Conservation (phyloP, 2,329 filamentous ascomycete species). For the Hypomyces rosellus region DNA sequence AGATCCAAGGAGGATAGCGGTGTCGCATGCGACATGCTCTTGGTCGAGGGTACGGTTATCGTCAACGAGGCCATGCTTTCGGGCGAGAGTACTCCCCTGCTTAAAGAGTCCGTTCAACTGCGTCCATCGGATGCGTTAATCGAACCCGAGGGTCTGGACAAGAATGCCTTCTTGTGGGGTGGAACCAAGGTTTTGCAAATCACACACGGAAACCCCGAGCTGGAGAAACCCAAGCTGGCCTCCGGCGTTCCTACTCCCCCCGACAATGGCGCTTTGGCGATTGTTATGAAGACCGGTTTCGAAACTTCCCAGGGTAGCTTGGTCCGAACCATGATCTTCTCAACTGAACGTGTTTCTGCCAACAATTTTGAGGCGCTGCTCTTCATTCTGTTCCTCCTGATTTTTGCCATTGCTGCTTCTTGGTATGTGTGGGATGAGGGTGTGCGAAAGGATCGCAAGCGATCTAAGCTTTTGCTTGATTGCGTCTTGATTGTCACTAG, state of each 20-base stretch:
- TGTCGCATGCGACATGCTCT: constrained; percentile 92
- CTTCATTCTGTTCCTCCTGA: constrained; percentile 92
- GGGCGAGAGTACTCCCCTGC: constrained; percentile 89
- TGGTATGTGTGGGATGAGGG: constrained; percentile 99
- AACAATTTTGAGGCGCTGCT: constrained; percentile 95
- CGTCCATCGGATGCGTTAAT: constrained; percentile 74
- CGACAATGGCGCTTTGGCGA: constrained; percentile 86
- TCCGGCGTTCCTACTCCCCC: constrained; percentile 80
- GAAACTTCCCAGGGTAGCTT: constrained; percentile 97
- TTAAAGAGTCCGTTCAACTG: constrained; percentile 93
- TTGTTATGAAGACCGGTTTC: constrained; percentile 96
- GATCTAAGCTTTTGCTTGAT: constrained; percentile 93
- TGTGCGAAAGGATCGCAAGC: constrained; percentile 88
- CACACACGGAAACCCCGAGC: constrained; percentile 75
- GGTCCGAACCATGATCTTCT: constrained; percentile 99
- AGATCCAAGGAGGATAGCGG: constrained; percentile 96
- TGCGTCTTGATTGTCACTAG: constrained; percentile 97
- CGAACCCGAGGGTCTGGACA: constrained; percentile 88
- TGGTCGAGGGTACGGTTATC: constrained; percentile 92
- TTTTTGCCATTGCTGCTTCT: constrained; percentile 94
- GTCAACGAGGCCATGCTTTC: constrained; percentile 99
- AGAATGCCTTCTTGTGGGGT: constrained; percentile 93
- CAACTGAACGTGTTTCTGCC: constrained; percentile 96
- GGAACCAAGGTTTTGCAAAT: constrained; percentile 97
- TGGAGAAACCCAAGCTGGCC: constrained; percentile 62